Evolutionary conservation across 1,139 yeast genomes (phyloP), one percentile per base, ranked within the genome.

Genomic region (Scheffersomyces titani): DNA sequence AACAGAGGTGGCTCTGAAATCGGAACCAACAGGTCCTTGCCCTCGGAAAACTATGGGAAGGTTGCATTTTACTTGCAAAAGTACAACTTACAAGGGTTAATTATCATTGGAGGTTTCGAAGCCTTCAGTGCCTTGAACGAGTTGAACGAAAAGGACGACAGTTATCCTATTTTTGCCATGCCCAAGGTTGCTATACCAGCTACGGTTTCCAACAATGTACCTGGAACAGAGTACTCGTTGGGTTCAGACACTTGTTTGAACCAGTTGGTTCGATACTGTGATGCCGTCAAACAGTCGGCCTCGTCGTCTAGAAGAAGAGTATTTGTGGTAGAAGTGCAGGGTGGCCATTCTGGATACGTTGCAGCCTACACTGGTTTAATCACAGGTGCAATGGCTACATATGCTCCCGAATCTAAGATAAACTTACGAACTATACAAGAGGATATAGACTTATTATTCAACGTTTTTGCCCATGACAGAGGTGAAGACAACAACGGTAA

Each of bases 281-380:
- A 89, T 69, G 88, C 88, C 22, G 86, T 89, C 57, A 88, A 89
- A 69, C 93, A 87, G 70, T 84, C 89, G 54, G 96, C 96, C 2
- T 85, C 92, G 19, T 89, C 94, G 13, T 83, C 92, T 6, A 82
- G 94, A 78, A 85, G 88, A 70, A 80, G 94, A 69, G 91, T 87
- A 19, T 89, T 89, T 66, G 89, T 89, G 52, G 88, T 89, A 59
- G 94, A 89, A 71, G 93, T 89, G n/a, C 94, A 89, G 73, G 96
- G 96, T 64, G 96, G 96, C 53, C 87, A 89, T 70, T 87, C 91
- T 30, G 96, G 96, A 51, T 89, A 84, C 68, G 85, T 89, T 65
- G 92, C 94, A 21, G 82, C 90, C 13, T 86, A 75, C 71, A 85
- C 89, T 11, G 87, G 90, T 45, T 75, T 89, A 54, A 85, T 87